A percentile compares a stretch with the other conserved stretches of the same genome.
phyloP scores from a whole-genome alignment of 306 rosid species.

The Rosa chinensis region DNA sequence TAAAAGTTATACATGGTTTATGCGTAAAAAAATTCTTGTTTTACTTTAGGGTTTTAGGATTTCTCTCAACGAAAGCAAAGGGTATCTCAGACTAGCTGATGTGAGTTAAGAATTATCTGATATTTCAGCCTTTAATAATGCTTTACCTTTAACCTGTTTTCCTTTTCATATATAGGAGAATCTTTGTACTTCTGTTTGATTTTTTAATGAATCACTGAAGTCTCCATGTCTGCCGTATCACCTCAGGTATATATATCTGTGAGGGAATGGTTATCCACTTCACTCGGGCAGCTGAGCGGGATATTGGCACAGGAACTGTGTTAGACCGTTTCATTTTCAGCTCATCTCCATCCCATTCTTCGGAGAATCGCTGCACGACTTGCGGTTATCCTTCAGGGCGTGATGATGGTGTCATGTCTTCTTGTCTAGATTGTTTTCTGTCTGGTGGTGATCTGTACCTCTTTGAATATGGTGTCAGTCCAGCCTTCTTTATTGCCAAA shows the following conservation, averaged over 20 bases:
- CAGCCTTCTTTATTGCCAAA: conserved; percentile 51
- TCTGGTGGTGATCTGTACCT: conserved; percentile 48
- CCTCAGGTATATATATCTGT: conserved; percentile 65
- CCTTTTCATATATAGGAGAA: background rate
- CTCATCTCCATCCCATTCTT: conserved; percentile 37
- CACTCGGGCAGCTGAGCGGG: conserved; percentile 54
- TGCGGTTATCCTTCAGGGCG: conserved; percentile 44
- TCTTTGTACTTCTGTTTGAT: background rate
- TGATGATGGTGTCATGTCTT: conserved; percentile 59
- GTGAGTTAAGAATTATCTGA: background rate
- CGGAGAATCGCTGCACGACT: conserved; percentile 45
- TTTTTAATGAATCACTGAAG: background rate
- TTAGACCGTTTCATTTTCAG: conserved; percentile 38
- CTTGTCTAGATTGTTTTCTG: conserved; percentile 71
- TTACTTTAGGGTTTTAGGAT: background rate
- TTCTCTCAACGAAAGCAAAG: background rate
- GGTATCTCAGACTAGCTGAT: background rate
- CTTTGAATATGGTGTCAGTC: conserved; percentile 57
- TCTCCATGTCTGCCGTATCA: conserved; percentile 12
- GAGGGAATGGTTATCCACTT: conserved; percentile 74
- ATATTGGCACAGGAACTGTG: conserved; percentile 41
- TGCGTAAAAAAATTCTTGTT: background rate
- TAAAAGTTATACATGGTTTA: background rate
- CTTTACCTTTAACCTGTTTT: background rate
- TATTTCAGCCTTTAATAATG: background rate